These are phyloP conservation scores for Nectriaceae sp. DNA, from an alignment of 2,329 filamentous ascomycete species.

Conservation along the genomic window DNA sequence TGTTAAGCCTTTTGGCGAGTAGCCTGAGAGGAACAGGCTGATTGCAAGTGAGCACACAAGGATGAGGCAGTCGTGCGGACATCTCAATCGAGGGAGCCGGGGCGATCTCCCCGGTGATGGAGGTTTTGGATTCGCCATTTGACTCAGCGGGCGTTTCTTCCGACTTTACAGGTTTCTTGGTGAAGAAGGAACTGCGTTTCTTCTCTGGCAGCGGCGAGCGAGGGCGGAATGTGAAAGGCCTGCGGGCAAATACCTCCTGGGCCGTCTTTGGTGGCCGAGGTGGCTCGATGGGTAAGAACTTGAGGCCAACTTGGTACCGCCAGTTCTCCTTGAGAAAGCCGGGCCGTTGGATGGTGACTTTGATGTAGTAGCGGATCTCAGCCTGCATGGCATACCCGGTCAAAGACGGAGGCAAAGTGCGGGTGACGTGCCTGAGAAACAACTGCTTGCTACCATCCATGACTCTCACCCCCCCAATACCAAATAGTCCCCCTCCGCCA, in stretches of 20 bases:
- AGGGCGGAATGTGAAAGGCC: slow-evolving; percentile 61
- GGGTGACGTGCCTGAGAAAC: slow-evolving; percentile 72
- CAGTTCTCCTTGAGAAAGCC: slow-evolving; percentile 90
- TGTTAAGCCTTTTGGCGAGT: slow-evolving; percentile 73
- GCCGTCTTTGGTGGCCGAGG: slow-evolving; percentile 67
- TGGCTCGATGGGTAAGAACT: slow-evolving; percentile 90
- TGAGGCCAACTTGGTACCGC: slow-evolving; percentile 68
- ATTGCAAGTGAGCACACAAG: slow-evolving; percentile 87
- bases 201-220: slow-evolving; percentile 37
- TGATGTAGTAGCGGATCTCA: slow-evolving; percentile 92
- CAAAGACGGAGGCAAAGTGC: slow-evolving; percentile 85
- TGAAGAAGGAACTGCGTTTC: slow-evolving; percentile 64
- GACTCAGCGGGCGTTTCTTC: slow-evolving; percentile 28
- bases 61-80: slow-evolving; percentile 79
- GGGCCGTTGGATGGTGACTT: slow-evolving; percentile 90
- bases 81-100: slow-evolving; percentile 71
- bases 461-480: slow-evolving; percentile 55
- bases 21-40: slow-evolving; percentile 80
- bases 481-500: slow-evolving; percentile 47
- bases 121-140: slow-evolving; percentile 13
- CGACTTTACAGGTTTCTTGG: slow-evolving; percentile 28
- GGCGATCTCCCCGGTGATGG: slow-evolving; percentile 30
- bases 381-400: slow-evolving; percentile 85
- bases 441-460: slow-evolving; percentile 66
- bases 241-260: slow-evolving; percentile 82